phyloP scores from a whole-genome alignment of 208 protist species.

The Acanthamoeba triangularis region DNA sequence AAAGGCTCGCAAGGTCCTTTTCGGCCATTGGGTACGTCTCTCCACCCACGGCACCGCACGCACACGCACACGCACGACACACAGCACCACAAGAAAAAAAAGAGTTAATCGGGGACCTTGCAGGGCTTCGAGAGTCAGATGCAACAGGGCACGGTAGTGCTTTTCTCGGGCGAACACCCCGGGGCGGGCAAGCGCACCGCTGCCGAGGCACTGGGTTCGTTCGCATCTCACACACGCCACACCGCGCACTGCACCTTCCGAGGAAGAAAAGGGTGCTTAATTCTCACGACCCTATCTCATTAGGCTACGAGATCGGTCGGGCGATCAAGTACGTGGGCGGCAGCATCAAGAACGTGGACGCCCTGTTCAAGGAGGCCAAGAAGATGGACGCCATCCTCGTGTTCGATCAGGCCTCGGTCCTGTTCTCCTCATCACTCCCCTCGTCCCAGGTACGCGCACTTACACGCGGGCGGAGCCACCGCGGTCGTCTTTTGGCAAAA shows the following conservation, averaged over 20 bases:
- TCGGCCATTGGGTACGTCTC: slow-evolving; percentile 82
- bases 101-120: slow-evolving; percentile 11
- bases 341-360: slow-evolving; percentile 83
- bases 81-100: background rate
- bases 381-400: slow-evolving; percentile 82
- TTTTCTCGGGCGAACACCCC: slow-evolving; percentile 52
- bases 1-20: slow-evolving; percentile 84
- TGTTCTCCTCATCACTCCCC: slow-evolving; percentile 13
- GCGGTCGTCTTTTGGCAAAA: too few species aligned
- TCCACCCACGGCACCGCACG: background rate
- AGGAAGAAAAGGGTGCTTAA: background rate
- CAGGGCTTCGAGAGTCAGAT: slow-evolving; percentile 8
- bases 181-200: slow-evolving; percentile 80
- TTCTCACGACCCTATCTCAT: background rate
- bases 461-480: too few species aligned
- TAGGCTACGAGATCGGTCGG: background rate
- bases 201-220: slow-evolving; percentile 79
- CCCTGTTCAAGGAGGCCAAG: slow-evolving; percentile 82
- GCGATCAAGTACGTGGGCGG: slow-evolving; percentile 85
- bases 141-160: slow-evolving; percentile 25
- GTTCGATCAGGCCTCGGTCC: slow-evolving; percentile 83
- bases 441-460: background rate
- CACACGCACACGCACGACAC: background rate
- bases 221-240: background rate
- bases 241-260: too few species aligned